Conservation (phyloP, 768 basidiomycete genomes). For the Tremella yokohamensis region DNA sequence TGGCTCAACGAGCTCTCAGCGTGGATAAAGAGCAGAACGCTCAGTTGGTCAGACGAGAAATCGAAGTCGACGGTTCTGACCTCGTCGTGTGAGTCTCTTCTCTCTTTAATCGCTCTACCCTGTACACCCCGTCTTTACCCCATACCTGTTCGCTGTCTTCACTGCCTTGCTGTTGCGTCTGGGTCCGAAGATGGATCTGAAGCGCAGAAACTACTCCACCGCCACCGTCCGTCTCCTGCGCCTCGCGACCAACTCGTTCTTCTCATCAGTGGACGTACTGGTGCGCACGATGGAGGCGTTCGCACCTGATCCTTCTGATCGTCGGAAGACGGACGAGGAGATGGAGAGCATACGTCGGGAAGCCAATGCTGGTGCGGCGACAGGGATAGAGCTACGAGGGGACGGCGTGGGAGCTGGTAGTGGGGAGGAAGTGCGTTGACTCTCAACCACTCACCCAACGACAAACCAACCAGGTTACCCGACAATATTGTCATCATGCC, state of each 20-base stretch:
- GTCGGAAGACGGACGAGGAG: constrained; percentile 26
- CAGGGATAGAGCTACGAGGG: constrained; percentile 42
- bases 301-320: constrained; percentile 60
- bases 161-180: not conserved
- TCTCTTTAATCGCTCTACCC: not conserved
- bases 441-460: no score
- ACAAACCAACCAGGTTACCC: no score
- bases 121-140: not conserved
- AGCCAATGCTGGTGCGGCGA: constrained; percentile 16
- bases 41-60: constrained; percentile 69
- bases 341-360: constrained; percentile 21
- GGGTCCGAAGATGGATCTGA: not conserved
- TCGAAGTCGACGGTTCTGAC: constrained; percentile 64
- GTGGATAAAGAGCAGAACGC: constrained; percentile 83
- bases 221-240: constrained; percentile 80
- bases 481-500: no score
- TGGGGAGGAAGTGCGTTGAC: constrained; percentile 36
- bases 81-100: constrained; percentile 68
- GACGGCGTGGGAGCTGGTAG: constrained; percentile 43
- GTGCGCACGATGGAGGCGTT: constrained; percentile 77
- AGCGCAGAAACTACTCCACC: constrained; percentile 57
- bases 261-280: constrained; percentile 84
- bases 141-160: no score
- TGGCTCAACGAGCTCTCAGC: constrained; percentile 77
- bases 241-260: constrained; percentile 75